These are phyloP conservation scores for Hyaloscypha variabilis DNA, from an alignment of 495 filamentous ascomycete genomes.

Conservation along the genomic window DNA sequence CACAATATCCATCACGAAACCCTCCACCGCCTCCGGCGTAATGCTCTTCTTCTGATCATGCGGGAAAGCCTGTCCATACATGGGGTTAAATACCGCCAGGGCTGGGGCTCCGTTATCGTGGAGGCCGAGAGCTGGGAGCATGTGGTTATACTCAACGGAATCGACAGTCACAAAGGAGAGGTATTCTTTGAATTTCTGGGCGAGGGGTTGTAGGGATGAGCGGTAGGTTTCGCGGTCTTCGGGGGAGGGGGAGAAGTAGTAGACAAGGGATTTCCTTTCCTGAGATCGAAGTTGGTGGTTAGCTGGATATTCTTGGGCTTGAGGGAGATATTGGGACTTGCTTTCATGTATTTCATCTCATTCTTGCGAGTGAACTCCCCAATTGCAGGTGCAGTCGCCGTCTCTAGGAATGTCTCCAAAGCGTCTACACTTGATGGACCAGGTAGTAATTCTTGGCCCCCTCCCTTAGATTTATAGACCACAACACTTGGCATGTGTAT, in stretches of 20 bases:
- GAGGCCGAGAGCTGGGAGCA: conserved; percentile 42
- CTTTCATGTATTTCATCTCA: conserved; percentile 44
- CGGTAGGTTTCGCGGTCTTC: conserved; percentile 35
- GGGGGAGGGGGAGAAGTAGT: conserved; percentile 41
- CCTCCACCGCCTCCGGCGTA: conserved; percentile 39
- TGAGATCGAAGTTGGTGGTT: conserved; percentile 24
- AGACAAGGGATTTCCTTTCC: conserved; percentile 48
- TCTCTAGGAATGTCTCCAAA: conserved; percentile 41
- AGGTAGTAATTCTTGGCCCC: conserved; percentile 35
- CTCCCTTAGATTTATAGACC: conserved; percentile 46
- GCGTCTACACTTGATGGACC: conserved; percentile 35
- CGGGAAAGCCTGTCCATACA: conserved; percentile 45
- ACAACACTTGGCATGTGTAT: conserved; percentile 32
- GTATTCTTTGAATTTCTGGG: conserved; percentile 51
- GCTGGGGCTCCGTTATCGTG: conserved; percentile 29
- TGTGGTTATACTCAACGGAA: conserved; percentile 48
- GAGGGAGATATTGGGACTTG: conserved; percentile 29
- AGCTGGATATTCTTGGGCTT: neutral
- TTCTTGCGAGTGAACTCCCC: conserved; percentile 47
- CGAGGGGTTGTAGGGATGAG: conserved; percentile 40
- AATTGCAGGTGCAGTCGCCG: conserved; percentile 40
- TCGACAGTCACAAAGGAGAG: conserved; percentile 49
- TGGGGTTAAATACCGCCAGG: conserved; percentile 46
- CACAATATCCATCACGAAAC: conserved; percentile 47
- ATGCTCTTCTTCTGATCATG: conserved; percentile 35